Evolutionary conservation across 208 protist species (phyloP).

Genomic region (Leptomonas pyrrhocoris): DNA sequence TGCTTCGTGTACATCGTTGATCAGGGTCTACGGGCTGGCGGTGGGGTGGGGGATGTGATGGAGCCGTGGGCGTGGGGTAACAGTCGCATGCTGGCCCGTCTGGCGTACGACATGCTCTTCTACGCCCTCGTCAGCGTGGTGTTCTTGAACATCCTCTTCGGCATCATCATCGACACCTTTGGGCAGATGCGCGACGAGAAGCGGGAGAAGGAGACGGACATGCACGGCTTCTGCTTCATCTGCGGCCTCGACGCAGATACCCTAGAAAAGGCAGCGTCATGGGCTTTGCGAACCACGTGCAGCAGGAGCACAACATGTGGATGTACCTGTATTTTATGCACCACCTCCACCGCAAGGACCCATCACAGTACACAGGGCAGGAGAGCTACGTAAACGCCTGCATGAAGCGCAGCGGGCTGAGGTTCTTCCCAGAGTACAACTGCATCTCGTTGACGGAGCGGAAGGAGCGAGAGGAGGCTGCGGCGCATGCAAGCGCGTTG

Average conservation of each 20-base stretch:
- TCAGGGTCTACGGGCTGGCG: slow-evolving; percentile 76
- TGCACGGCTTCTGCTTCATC: slow-evolving; percentile 92
- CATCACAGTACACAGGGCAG: slow-evolving; percentile 80
- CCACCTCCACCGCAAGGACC: slow-evolving; percentile 81
- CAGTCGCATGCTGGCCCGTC: slow-evolving; percentile 45
- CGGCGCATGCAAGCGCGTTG: slow-evolving; percentile 12
- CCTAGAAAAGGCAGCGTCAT: slow-evolving; percentile 73
- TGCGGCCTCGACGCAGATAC: slow-evolving; percentile 85
- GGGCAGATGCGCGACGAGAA: slow-evolving; percentile 89
- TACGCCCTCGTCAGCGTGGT: slow-evolving; percentile 93
- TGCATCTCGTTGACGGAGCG: slow-evolving; percentile 59
- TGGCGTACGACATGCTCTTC: slow-evolving; percentile 91
- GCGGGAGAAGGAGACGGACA: slow-evolving; percentile 75
- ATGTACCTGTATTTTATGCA: slow-evolving; percentile 95
- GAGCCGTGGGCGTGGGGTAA: slow-evolving; percentile 58
- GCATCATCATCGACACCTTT: slow-evolving; percentile 96
- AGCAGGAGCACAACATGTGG: slow-evolving; percentile 95
- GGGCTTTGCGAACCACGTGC: slow-evolving; percentile 89
- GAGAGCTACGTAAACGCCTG: slow-evolving; percentile 79
- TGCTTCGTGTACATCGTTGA: slow-evolving; percentile 83
- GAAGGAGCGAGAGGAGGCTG: slow-evolving; percentile 11
- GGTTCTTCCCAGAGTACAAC: slow-evolving; percentile 79
- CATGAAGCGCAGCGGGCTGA: slow-evolving; percentile 57
- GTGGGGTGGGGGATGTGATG: slow-evolving; percentile 87
- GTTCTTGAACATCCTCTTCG: slow-evolving; percentile 95